Conservation (phyloP, 352 stramenopile genomes). For the Phytophthora capsici region DNA sequence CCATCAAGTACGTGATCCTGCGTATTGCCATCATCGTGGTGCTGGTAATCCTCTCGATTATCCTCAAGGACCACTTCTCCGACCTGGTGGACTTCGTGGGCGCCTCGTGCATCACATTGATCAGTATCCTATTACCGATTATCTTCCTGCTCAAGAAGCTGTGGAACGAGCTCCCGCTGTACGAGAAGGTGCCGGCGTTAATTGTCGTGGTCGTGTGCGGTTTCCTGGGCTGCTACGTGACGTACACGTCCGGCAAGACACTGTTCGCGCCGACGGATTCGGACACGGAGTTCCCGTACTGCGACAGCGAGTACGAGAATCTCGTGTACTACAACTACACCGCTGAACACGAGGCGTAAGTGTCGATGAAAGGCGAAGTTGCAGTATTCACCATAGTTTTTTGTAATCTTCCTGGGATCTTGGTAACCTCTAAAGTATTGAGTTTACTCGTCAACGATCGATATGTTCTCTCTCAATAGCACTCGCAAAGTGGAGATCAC, state of each 20-base stretch:
- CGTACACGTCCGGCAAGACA: slow-evolving; percentile 17
- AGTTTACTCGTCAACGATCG: slow-evolving; percentile 4
- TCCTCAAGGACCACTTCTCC: slow-evolving; percentile 47
- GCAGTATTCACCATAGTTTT: slow-evolving; percentile 4
- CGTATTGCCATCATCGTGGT: slow-evolving; percentile 46
- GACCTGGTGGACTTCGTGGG: slow-evolving; percentile 49
- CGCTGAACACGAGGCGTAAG: slow-evolving; percentile 17
- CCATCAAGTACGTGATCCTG: slow-evolving; percentile 47
- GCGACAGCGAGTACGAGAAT: slow-evolving; percentile 31
- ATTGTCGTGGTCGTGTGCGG: slow-evolving; percentile 20
- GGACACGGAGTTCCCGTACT: slow-evolving; percentile 25
- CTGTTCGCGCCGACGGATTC: slow-evolving; percentile 25
- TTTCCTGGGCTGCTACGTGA: slow-evolving; percentile 29
- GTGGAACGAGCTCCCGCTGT: slow-evolving; percentile 26
- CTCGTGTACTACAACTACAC: slow-evolving; percentile 33
- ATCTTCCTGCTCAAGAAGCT: slow-evolving; percentile 46
- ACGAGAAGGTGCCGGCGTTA: slow-evolving; percentile 23
- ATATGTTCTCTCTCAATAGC: background rate
- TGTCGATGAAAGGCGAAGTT: background rate
- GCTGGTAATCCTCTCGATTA: slow-evolving; percentile 42
- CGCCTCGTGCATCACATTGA: slow-evolving; percentile 47
- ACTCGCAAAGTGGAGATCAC: too few relatives aligned
- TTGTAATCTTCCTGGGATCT: slow-evolving; percentile 12
- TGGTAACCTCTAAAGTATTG: slow-evolving; percentile 7
- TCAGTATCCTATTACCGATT: slow-evolving; percentile 48